Evolutionary conservation across 768 basidiomycete species (phyloP), one percentile per base, ranked within the genome.

Genomic region (Pulveroboletus sp.): DNA sequence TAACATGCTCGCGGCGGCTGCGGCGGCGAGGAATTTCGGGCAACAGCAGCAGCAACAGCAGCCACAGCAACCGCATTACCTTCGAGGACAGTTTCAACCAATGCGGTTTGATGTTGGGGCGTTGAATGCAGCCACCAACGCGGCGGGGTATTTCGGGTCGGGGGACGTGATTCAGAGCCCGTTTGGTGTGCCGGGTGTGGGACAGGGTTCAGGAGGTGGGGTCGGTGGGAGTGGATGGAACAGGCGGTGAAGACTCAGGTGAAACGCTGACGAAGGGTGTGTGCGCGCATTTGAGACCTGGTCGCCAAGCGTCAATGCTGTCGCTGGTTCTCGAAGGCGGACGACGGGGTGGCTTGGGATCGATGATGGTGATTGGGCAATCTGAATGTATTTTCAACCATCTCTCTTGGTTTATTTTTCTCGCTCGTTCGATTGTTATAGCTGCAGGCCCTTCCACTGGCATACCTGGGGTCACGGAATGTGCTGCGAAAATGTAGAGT

Each of bases 1-100:
- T 26, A 59, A 63, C 6, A 58, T 67, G 65, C 53, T 60, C 20
- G 63, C 59, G 0, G 61, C 61, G 0, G 56, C 62, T 0, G 62
- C 62, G 1, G 63, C 62, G 1, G 62, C 62, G 7, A 38, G 61
- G 20, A 65, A 59, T 16, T 63, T 55, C 45, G 55, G 37, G n/a
- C 59, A 58, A 27, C 58, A 58, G 30, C 58, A 64, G 17, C n/a
- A n/a, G n/a, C n/a, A n/a, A n/a, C n/a, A n/a, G n/a, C n/a, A n/a
- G n/a, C n/a, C n/a, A n/a, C n/a, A n/a, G n/a, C n/a, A n/a, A n/a
- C n/a, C n/a, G n/a, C n/a, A n/a, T n/a, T n/a, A n/a, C n/a, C n/a
- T n/a, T n/a, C n/a, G n/a, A n/a, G 50, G 43, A 0, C 54, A 58
- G 11, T 69, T 59, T 36, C 61, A 60, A 37, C 46, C 50, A 13